Conservation (phyloP, 2,329 filamentous ascomycete species). For the Harringtonia lauricola region DNA sequence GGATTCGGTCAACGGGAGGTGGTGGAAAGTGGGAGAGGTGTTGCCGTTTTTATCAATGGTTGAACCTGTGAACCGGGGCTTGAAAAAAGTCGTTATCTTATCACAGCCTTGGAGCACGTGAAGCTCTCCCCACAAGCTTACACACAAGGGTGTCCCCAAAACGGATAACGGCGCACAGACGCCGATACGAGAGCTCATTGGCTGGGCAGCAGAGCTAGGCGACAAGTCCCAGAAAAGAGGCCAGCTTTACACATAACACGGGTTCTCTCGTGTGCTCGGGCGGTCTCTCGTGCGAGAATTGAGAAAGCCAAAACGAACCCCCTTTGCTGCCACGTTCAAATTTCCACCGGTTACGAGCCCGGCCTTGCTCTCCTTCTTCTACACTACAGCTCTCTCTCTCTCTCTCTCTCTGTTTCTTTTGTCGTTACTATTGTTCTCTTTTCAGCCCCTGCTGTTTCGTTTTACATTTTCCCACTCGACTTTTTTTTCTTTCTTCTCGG, state of each 20-base stretch:
- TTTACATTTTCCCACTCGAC: neutral
- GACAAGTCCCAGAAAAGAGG: constrained; percentile 7
- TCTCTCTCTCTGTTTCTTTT: neutral
- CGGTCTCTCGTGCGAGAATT: too few species aligned
- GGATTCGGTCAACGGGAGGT: neutral
- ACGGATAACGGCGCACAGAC: neutral
- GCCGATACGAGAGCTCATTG: neutral
- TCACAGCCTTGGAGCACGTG: neutral
- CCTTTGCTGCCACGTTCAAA: too few species aligned
- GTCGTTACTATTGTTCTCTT: neutral
- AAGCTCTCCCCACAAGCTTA: neutral
- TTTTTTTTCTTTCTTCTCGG: too few species aligned
- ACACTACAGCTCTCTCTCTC: neutral
- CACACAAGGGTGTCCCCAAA: neutral
- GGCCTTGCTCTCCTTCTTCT: neutral
- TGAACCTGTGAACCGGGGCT: too few species aligned
- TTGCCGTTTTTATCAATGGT: too few species aligned
- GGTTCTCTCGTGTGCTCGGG: too few species aligned
- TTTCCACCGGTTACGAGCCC: too few species aligned
- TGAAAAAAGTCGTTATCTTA: neutral
- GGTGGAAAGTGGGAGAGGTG: too few species aligned
- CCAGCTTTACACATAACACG: too few species aligned
- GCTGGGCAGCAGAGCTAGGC: too few species aligned
- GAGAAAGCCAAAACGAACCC: too few species aligned
- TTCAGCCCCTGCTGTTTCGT: neutral